Conservation (phyloP, 176 grass and related monocot species). For the Cymbopogon citratus region DNA sequence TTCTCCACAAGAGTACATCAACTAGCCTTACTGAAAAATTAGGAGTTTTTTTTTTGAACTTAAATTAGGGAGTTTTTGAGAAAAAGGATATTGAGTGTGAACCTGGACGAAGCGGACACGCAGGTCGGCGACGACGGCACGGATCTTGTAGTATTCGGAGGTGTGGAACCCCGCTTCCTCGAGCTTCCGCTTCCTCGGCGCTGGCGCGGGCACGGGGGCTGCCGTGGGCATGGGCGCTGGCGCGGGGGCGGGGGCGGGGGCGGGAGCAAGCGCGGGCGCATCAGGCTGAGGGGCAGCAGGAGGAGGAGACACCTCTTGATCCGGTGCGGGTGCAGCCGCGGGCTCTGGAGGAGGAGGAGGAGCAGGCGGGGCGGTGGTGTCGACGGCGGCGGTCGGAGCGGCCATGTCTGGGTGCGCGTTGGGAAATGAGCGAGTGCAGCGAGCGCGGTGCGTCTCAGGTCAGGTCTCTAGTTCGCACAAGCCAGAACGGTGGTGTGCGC, state of each 20-base stretch:
- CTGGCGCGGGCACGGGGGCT: neutral
- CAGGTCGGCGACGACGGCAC: conserved; percentile 24
- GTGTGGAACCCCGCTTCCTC: conserved; percentile 37
- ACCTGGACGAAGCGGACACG: conserved; percentile 43
- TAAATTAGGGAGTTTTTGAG: no score
- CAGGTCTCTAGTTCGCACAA: no score
- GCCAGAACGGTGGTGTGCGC: no score
- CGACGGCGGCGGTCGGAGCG: neutral
- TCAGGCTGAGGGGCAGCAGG: conserved; percentile 16
- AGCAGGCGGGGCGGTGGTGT: neutral
- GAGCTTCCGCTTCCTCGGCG: conserved; percentile 27
- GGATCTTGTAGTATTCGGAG: conserved; percentile 54
- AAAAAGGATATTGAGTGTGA: neutral
- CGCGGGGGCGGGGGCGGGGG: neutral
- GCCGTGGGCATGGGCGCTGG: no score
- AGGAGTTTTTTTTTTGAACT: neutral
- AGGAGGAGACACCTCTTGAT: conserved; percentile 1
- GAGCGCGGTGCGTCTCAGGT: no score
- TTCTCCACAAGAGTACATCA: neutral
- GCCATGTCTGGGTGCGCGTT: conserved; percentile 16
- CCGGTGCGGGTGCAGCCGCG: neutral
- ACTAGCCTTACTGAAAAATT: neutral
- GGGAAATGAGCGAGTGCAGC: neutral
- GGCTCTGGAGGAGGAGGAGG: conserved; percentile 15
- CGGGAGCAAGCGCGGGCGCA: neutral